Conservation (phyloP, 2,329 filamentous ascomycete genomes). For the Fusarium neocosmosporiellum region DNA sequence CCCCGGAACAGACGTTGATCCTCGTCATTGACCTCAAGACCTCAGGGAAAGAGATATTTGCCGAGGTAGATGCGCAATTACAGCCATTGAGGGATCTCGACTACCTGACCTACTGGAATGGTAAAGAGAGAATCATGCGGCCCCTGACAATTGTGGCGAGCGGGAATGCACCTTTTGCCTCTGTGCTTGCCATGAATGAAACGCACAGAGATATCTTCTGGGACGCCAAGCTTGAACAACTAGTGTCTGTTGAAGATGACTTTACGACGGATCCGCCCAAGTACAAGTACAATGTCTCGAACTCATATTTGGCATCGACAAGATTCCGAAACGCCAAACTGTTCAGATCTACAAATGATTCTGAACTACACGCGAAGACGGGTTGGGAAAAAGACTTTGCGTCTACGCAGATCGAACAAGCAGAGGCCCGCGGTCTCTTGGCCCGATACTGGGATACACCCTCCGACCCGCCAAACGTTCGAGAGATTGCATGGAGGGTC, state of each 20-base stretch:
- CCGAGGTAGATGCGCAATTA: background rate
- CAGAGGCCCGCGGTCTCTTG: background rate
- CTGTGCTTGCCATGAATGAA: background rate
- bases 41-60: background rate
- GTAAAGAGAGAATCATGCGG: background rate
- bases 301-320: background rate
- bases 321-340: background rate
- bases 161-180: background rate
- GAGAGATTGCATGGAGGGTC: background rate
- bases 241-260: background rate
- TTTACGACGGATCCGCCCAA: background rate
- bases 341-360: background rate
- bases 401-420: background rate
- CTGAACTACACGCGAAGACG: background rate
- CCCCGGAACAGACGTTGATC: background rate
- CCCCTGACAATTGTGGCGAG: background rate
- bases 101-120: background rate
- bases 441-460: background rate
- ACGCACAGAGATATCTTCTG: background rate
- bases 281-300: background rate
- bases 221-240: background rate
- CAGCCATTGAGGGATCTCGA: background rate
- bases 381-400: background rate
- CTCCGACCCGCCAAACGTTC: background rate
- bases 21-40: background rate